Evolutionary conservation across 306 rosid species (phyloP), one percentile per base, ranked within the genome.

Genomic region (Aeschynomene evenia): DNA sequence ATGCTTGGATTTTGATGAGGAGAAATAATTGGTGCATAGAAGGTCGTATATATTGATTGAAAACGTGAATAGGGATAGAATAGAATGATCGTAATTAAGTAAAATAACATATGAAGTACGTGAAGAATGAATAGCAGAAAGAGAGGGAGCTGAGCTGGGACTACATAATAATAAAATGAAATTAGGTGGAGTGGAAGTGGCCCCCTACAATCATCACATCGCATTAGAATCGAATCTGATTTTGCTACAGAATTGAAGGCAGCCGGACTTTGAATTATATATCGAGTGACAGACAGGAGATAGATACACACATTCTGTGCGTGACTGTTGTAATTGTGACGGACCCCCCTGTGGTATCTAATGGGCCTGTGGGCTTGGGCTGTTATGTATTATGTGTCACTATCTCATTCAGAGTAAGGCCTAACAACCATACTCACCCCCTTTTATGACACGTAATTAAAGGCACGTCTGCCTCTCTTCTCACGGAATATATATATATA

Each of bases 271-370:
- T 21, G 75, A 58, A 63, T 55, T 26, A n/a, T n/a, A n/a, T n/a
- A 40, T 63, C 70, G 21, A 45, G 48, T 71, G 58, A 2, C 42
- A 68, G 58, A 2, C 42, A 68, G 63, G 29, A 14, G 53, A 63
- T 63, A n/a, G n/a, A n/a, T n/a, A n/a, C n/a, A 24, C 86, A 83
- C 88, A 76, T 77, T 85, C 69, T 33, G 37, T 58, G 60, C 87
- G 94, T 88, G 94, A 88, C 7, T 22, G 51, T 69, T 75, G 56
- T 88, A 76, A 85, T 78, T 71, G 73, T 64, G 46, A 80, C 62
- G 62, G 68, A 71, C 50, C 56, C 79, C 6, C 9, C 15, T 15
- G 14, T 40, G 29, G 78, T 16, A 73, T 80, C 77, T 37, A 70
- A 85, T 78, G 85, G 83, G 82, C 66, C 28, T 2, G 19, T 70